Evolutionary conservation across 495 filamentous ascomycete genomes (phyloP).

Genomic region (Penicillium dipodomyicola): DNA sequence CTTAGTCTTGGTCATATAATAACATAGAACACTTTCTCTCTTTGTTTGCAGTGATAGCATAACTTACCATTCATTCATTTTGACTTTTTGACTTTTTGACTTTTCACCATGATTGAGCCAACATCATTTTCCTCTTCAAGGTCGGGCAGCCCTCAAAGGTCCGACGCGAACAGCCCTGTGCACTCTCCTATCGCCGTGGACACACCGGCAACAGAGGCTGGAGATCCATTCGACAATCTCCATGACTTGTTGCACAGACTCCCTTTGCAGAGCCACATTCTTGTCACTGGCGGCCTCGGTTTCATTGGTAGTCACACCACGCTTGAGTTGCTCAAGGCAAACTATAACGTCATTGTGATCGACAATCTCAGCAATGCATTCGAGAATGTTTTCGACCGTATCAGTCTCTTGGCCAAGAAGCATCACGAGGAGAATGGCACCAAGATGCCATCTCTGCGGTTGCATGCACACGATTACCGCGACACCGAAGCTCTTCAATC

Average conservation of each 20-base stretch:
- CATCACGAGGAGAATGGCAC: slow-evolving; percentile 48
- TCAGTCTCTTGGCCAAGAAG: slow-evolving; percentile 47
- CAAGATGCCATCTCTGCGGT: slow-evolving; percentile 49
- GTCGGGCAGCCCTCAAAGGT: slow-evolving; percentile 36
- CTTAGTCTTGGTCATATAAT: slow-evolving; percentile 8
- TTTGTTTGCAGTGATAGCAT: not conserved
- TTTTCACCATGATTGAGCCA: not conserved
- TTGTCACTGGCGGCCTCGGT: slow-evolving; percentile 64
- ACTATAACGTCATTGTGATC: slow-evolving; percentile 62
- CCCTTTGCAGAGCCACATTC: slow-evolving; percentile 43
- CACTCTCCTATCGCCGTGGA: slow-evolving; percentile 35
- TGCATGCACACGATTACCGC: slow-evolving; percentile 59
- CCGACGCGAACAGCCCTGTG: slow-evolving; percentile 35
- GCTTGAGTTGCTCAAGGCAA: slow-evolving; percentile 59
- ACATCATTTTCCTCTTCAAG: slow-evolving; percentile 16
- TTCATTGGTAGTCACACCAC: slow-evolving; percentile 67
- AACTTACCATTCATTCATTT: not conserved
- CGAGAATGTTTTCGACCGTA: slow-evolving; percentile 51
- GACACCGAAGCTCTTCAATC: slow-evolving; percentile 41
- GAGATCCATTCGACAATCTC: slow-evolving; percentile 42
- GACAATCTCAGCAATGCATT: slow-evolving; percentile 64
- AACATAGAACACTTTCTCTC: slow-evolving; percentile 8
- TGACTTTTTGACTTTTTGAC: not conserved
- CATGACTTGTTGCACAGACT: slow-evolving; percentile 37
- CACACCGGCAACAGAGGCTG: slow-evolving; percentile 43